These are phyloP conservation scores for Monosporascus sp. DNA, from an alignment of 2,329 filamentous ascomycete genomes.

Conservation along the genomic window DNA sequence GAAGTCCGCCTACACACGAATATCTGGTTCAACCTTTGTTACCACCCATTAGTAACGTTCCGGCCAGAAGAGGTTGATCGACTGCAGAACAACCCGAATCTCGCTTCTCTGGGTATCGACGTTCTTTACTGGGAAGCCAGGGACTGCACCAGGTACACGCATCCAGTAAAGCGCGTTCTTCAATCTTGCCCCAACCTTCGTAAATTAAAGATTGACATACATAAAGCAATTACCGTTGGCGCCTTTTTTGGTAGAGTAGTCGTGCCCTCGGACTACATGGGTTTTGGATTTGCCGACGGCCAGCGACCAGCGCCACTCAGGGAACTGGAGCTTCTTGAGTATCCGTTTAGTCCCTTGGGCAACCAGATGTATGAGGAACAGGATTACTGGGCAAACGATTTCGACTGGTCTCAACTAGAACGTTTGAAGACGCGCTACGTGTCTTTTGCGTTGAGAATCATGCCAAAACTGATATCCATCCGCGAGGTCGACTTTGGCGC, in stretches of 20 bases:
- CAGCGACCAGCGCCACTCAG: slow-evolving; percentile 5
- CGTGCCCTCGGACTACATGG: slow-evolving; percentile 1
- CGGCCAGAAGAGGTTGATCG: neutral
- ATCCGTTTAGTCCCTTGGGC: slow-evolving; percentile 2
- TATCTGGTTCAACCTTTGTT: neutral
- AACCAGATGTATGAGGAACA: neutral
- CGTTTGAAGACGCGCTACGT: neutral
- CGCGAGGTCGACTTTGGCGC: neutral
- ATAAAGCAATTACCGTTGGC: neutral
- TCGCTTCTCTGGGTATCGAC: slow-evolving; percentile 1
- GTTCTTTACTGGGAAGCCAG: neutral
- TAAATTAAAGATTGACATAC: slow-evolving; percentile 1
- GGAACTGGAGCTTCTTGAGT: slow-evolving; percentile 2
- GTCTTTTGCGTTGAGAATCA: neutral
- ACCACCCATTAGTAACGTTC: too few species aligned
- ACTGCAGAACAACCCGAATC: neutral
- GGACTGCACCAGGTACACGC: neutral
- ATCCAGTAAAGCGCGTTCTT: slow-evolving; percentile 2
- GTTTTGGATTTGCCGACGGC: slow-evolving; percentile 4
- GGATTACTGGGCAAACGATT: slow-evolving; percentile 6
- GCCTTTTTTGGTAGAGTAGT: neutral
- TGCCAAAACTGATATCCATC: slow-evolving; percentile 1
- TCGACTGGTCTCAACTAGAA: slow-evolving; percentile 7
- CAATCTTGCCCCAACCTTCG: slow-evolving; percentile 7
- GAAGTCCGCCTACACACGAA: slow-evolving; percentile 2